These are phyloP conservation scores for Cyberlindnera meyerae DNA, from an alignment of 805 yeast species.

Conservation along the genomic window DNA sequence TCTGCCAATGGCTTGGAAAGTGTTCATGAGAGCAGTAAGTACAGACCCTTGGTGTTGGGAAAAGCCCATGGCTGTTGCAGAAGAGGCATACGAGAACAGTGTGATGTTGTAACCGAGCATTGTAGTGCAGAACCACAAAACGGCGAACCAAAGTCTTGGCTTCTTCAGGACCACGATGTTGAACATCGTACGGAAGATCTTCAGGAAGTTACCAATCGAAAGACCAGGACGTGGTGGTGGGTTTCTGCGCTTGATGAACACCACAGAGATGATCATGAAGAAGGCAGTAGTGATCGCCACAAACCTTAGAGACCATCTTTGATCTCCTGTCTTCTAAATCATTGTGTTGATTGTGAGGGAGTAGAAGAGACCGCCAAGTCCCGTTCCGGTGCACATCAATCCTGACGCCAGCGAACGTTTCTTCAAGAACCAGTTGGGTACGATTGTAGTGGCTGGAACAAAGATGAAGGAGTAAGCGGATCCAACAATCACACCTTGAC, in stretches of 20 bases:
- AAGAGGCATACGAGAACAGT: constrained; percentile 42
- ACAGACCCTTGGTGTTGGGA: constrained; percentile 38
- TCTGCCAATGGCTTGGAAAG: constrained; percentile 44
- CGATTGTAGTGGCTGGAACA: constrained; percentile 51
- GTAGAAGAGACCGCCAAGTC: constrained; percentile 45
- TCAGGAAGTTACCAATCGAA: constrained; percentile 3
- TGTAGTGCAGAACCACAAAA: constrained; percentile 34
- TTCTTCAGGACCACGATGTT: constrained; percentile 25
- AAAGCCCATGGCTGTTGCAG: constrained; percentile 44
- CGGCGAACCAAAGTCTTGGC: constrained; percentile 27
- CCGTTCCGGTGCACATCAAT: constrained; percentile 43
- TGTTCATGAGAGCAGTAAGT: constrained; percentile 42
- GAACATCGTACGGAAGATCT: constrained; percentile 26
- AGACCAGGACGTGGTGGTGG: constrained; percentile 16
- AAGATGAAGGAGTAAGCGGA: constrained; percentile 45
- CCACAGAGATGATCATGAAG: constrained; percentile 33
- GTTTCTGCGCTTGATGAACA: constrained; percentile 30
- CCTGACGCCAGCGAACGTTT: constrained; percentile 53
- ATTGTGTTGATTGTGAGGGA: constrained; percentile 39
- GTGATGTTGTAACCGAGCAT: constrained; percentile 39
- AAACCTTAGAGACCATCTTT: constrained; percentile 45
- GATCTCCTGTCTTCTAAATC: constrained; percentile 37
- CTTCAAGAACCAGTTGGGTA: constrained; percentile 69
- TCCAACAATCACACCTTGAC: constrained; percentile 65
- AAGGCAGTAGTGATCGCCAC: constrained; percentile 35